Base-by-base conservation (phyloP, 306 rosid species). In the Corylus avellana region DNA sequence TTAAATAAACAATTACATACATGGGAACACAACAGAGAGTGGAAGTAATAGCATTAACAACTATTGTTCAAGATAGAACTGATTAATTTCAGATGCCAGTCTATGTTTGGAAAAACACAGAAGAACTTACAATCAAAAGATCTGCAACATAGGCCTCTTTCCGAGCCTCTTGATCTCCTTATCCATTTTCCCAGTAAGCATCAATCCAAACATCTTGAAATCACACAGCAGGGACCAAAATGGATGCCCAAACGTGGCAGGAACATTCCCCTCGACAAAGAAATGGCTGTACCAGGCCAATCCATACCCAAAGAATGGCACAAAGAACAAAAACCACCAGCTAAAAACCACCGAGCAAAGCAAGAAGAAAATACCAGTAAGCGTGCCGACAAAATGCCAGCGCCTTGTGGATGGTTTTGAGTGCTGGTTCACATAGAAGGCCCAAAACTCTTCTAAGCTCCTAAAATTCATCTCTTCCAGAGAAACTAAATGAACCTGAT, bases 141-240 rank as follows among this genome's bases (percentile, higher is more conserved):
- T 84, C 82, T 92, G 98, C 77, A 92, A 82, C 25, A 95, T 89
- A 77, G 99, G 99, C 79, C 98, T 93, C 78, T 95, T 95, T 4
- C 98, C 98, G 27, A 95, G 92, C 94, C 98, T 90, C 86, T 95
- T 95, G 80, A 95, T 95, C 90, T 95, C 99, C 89, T 85, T 93
- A 80, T 95, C 99, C 98, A 95, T 95, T 68, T 89, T 76, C 14
- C 99, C 97, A 1, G 96, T 91, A 73, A 95, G 90, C 98, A 95
- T 95, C 68, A 93, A 88, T 3, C 96, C 94, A 81, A 93, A 92
- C 99, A 95, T 95, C 92, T 87, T 93, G 87, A 59, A 88, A 82
- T 95, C 97, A 72, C 99, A 95, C 0, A 92, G 35, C 16, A 95
- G 83, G 32, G 99, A 95, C 99, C 98, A 95, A 77, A 95, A 77